These are phyloP conservation scores for Caloboletus firmus DNA, from an alignment of 1,284 basidiomycete genomes.

Conservation along the genomic window DNA sequence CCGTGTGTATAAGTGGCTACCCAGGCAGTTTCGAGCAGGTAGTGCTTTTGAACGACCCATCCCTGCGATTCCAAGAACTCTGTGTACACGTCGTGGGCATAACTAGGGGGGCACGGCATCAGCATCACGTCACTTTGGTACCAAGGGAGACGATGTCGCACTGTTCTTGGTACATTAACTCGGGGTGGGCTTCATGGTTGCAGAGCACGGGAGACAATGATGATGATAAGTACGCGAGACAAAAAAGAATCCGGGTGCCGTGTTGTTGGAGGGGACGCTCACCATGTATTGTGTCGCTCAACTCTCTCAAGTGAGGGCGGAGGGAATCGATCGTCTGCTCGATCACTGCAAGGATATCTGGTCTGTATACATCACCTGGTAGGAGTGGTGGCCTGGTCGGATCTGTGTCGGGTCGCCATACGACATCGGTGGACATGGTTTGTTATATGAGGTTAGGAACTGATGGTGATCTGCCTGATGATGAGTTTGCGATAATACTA, in stretches of 20 bases:
- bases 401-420: conserved; percentile 32
- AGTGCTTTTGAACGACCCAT: conserved; percentile 58
- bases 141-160: conserved; percentile 31
- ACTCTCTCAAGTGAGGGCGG: conserved; percentile 51
- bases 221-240: conserved; percentile 4
- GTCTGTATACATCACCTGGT: conserved; percentile 32
- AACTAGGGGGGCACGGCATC: conserved; percentile 32
- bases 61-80: conserved; percentile 57
- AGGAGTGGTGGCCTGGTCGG: conserved; percentile 19
- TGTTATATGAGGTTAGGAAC: neutral
- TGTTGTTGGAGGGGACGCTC: neutral
- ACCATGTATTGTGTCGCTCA: conserved; percentile 77
- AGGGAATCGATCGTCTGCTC: conserved; percentile 55
- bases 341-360: conserved; percentile 53
- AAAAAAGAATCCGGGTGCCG: neutral
- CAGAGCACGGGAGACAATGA: neutral
- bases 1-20: conserved; percentile 60
- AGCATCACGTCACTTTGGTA: neutral
- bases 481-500: neutral
- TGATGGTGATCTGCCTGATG: neutral
- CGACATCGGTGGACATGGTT: conserved; percentile 23
- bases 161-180: conserved; percentile 58
- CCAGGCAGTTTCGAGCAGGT: conserved; percentile 71
- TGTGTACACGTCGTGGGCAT: conserved; percentile 58
- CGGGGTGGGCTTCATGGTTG: conserved; percentile 51